Percentiles rank a stretch among this genome's conserved stretches.
phyloP scores from a whole-genome alignment of 305 asterid genomes.

The Solanum chacoense region DNA sequence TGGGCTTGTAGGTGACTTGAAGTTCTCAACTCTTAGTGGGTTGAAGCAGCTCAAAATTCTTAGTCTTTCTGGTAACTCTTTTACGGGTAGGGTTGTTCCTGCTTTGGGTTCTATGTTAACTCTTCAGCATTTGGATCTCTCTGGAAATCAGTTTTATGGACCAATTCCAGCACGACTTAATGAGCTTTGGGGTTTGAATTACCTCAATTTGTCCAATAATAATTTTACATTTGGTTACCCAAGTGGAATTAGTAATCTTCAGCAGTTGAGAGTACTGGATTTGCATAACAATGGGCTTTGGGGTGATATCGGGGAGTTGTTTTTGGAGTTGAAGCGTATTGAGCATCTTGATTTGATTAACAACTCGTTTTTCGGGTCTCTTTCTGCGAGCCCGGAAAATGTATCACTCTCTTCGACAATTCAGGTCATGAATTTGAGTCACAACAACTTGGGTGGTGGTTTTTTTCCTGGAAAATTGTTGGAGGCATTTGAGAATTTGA shows the following conservation, averaged over 20 bases:
- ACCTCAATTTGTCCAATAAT: slow-evolving; percentile 51
- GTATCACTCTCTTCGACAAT: slow-evolving; percentile 63
- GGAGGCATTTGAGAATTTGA: slow-evolving; percentile 47
- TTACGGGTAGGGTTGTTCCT: slow-evolving; percentile 73
- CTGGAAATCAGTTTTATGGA: slow-evolving; percentile 57
- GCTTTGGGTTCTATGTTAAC: slow-evolving; percentile 46
- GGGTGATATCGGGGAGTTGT: slow-evolving; percentile 43
- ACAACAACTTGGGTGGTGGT: slow-evolving; percentile 47
- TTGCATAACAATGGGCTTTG: slow-evolving; percentile 46
- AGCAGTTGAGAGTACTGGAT: slow-evolving; percentile 68
- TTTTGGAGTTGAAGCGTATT: slow-evolving; percentile 50
- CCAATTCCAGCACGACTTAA: slow-evolving; percentile 54
- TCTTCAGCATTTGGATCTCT: slow-evolving; percentile 66
- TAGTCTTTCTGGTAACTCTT: slow-evolving; percentile 55
- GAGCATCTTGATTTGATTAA: slow-evolving; percentile 69
- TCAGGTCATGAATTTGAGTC: slow-evolving; percentile 49
- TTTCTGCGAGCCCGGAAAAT: slow-evolving; percentile 40
- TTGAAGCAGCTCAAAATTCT: slow-evolving; percentile 43
- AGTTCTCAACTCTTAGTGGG: slow-evolving; percentile 45
- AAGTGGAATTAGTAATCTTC: slow-evolving; percentile 43
- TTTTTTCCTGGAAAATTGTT: slow-evolving; percentile 40
- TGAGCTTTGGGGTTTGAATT: slow-evolving; percentile 56
- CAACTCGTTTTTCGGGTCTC: slow-evolving; percentile 45
- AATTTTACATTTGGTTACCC: slow-evolving; percentile 55
- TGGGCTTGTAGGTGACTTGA: slow-evolving; percentile 52